Evolutionary conservation across 257 asterid species (phyloP).

Genomic region (Ehretia macrophylla): DNA sequence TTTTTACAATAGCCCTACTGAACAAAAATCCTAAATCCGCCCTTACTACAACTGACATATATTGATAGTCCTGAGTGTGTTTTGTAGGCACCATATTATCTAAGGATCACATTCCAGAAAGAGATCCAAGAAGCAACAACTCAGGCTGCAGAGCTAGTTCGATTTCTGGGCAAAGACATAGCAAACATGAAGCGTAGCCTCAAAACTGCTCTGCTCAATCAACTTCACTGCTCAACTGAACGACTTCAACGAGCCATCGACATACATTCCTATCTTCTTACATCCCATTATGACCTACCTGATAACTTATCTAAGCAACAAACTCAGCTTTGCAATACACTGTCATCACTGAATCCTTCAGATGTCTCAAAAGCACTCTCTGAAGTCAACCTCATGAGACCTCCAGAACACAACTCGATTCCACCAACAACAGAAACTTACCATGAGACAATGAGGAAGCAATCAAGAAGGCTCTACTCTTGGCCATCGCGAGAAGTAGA

Average conservation of each 20-base stretch:
- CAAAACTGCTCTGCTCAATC: slow-evolving; percentile 37
- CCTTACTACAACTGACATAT: no score
- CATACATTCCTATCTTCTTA: slow-evolving; percentile 57
- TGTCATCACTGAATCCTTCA: slow-evolving; percentile 24
- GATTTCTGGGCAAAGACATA: slow-evolving; percentile 49
- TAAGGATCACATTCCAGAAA: slow-evolving; percentile 44
- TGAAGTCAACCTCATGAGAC: slow-evolving; percentile 21
- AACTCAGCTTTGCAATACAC: slow-evolving; percentile 22
- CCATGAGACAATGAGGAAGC: slow-evolving; percentile 57
- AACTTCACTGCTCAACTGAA: slow-evolving; percentile 43
- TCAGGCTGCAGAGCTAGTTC: slow-evolving; percentile 52
- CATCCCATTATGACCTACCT: slow-evolving; percentile 28
- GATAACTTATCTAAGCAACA: slow-evolving; percentile 22
- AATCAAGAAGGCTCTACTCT: slow-evolving; percentile 50
- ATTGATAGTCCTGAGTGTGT: background rate
- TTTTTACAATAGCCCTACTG: no score
- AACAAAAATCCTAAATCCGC: no score
- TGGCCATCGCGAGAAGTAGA: slow-evolving; percentile 70
- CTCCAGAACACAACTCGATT: slow-evolving; percentile 14
- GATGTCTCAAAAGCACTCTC: slow-evolving; percentile 22
- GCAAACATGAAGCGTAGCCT: slow-evolving; percentile 37
- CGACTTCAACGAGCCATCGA: slow-evolving; percentile 53
- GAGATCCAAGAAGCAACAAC: slow-evolving; percentile 58
- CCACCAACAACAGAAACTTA: slow-evolving; percentile 32
- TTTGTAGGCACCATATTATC: slow-evolving; percentile 53